Base-by-base conservation (phyloP, 2,329 filamentous ascomycete genomes). In the Hortaea sp. region DNA sequence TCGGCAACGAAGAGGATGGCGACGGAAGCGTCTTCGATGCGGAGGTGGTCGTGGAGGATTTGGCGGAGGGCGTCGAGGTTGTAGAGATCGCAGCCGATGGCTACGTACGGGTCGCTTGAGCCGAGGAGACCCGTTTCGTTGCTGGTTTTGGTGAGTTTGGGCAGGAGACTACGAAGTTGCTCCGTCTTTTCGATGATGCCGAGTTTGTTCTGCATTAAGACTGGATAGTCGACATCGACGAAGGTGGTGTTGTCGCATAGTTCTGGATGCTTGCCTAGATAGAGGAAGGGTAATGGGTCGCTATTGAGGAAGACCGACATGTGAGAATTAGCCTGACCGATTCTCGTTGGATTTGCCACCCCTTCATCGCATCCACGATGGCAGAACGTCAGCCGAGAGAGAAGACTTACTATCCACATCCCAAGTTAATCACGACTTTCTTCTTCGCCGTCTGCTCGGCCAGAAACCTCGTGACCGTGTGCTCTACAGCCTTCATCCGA, bases 251-350 rank as follows among this genome's bases (percentile, higher is more conserved):
- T 66, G 29, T 71, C 60, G 55, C 79, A 84, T 12, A 74, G 63
- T 29, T 74, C 66, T 1, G 76, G 68, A 61, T 88, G 82, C 53
- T 81, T 77, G 42, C 77, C 74, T 60, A 90, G 77, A 54, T 84
- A 86, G 62, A 90, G 84, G 74, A 89, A 95, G 1, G 88, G 86
- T 27, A 95, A 70, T 41, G 89, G 85, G 67, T 95, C 88, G 64
- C 88, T 94, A 65, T 48, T 47, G 45, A 9, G 32, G 9, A n/a
- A 35, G 32, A 9, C 20, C 20, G 20, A 20, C 20, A 20, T 39
- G 40, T 54, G 41, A 54, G 49, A 46, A 44, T 48, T 46, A 20
- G 34, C 12, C 27, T 34, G 34, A 5, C 12, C 7, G 4, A n/a
- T 13, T 12, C 43, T 12, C 30, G 20, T 39, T 34, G 34, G 28